These are phyloP conservation scores for Exophiala phaeomuriformis DNA, from an alignment of 2,329 filamentous ascomycete species.

Conservation along the genomic window DNA sequence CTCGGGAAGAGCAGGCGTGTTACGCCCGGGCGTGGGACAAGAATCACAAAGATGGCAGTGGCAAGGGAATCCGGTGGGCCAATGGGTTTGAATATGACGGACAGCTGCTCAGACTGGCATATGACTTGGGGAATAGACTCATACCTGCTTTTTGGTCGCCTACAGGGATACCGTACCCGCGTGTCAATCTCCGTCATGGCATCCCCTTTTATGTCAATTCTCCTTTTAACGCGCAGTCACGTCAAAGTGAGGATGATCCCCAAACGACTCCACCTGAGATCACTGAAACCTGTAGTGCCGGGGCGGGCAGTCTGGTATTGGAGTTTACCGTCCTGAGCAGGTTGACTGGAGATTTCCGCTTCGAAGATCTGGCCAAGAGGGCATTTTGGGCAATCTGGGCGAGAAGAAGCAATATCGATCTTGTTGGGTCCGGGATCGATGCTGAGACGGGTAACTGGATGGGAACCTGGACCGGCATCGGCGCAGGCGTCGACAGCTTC, in stretches of 20 bases:
- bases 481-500: slow-evolving; percentile 94
- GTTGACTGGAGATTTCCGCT: slow-evolving; percentile 76
- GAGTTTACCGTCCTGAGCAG: slow-evolving; percentile 89
- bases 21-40: slow-evolving; percentile 40
- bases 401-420: slow-evolving; percentile 71
- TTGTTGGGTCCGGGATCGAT: slow-evolving; percentile 88
- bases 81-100: slow-evolving; percentile 79
- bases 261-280: slow-evolving; percentile 53
- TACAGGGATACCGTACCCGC: slow-evolving; percentile 87
- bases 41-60: slow-evolving; percentile 19
- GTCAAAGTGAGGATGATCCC: slow-evolving; percentile 21
- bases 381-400: slow-evolving; percentile 98
- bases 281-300: slow-evolving; percentile 93
- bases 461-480: slow-evolving; percentile 82
- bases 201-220: slow-evolving; percentile 90
- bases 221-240: slow-evolving; percentile 52
- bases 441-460: slow-evolving; percentile 88
- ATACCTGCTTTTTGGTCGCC: slow-evolving; percentile 86
- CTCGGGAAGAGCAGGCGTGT: slow-evolving; percentile 36
- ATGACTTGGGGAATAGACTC: slow-evolving; percentile 74
- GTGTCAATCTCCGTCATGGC: slow-evolving; percentile 83
- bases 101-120: slow-evolving; percentile 79
- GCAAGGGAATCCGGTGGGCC: slow-evolving; percentile 57
- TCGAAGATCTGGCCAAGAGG: slow-evolving; percentile 79
- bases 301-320: slow-evolving; percentile 88